Base-by-base conservation (phyloP, 192 early-diverging fungal genomes). In the Funneliformis geosporum region DNA sequence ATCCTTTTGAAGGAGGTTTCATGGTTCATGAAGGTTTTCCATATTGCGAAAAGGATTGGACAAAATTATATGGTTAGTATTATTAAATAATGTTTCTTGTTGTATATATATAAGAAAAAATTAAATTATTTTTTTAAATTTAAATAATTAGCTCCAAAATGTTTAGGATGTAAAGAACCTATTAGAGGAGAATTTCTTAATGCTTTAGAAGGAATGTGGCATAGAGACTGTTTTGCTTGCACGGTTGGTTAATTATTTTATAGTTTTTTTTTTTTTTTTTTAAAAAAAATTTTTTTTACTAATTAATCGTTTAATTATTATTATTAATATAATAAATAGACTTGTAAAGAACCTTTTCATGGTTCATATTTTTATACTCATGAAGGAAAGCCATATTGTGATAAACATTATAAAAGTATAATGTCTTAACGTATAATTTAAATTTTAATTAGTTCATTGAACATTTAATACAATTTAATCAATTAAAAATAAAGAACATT, bases 31-130 rank as follows among this genome's bases (percentile, higher is more conserved):
- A 90, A 27, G 88, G 85, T 8, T 83, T 83, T 33, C 83, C 88
- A 1, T 90, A 90, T 47, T 90, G 89, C 65, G 86, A 90, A 79
- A 87, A 88, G 40, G 89, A 90, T 76, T 90, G 87, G 64, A 28
- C 84, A 5, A 76, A 75, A 47, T 76, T 82, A 46, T 90, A 89
- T 87, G 84, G 84, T 60, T 68, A 79, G 16, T 68, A 59, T 38
- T 12, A 12, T 39, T 21, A 67, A n/a, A n/a, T n/a, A n/a, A n/a
- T n/a, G n/a, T n/a, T n/a, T n/a, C n/a, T n/a, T n/a, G n/a, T n/a
- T n/a, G n/a, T n/a, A n/a, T n/a, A n/a, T n/a, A 28, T 66, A 9
- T 40, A 12, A 23, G 43, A 11, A 46, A 33, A 43, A 27, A 14
- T 47, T 44, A 1, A 27, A 66, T 77, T 43, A 12, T 66, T 66